Conservation (phyloP, 2,329 filamentous ascomycete genomes). For the Plectosphaerella plurivora region DNA sequence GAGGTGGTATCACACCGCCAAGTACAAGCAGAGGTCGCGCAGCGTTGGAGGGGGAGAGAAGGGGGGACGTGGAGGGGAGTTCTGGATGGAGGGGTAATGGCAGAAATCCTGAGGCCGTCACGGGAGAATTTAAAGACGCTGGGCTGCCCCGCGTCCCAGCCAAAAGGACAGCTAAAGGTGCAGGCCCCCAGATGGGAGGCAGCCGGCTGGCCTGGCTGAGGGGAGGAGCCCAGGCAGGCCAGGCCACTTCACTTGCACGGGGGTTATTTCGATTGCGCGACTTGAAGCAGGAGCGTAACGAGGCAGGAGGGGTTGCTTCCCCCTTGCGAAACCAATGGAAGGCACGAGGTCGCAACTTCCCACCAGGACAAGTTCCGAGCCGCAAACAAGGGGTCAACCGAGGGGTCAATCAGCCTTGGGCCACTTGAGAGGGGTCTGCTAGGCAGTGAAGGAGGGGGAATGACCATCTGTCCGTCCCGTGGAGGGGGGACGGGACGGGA, state of each 20-base stretch:
- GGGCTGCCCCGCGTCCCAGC: no score
- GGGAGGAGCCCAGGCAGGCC: neutral
- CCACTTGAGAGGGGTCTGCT: no score
- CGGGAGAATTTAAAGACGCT: no score
- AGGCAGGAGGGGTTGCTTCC: neutral
- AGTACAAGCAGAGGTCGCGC: neutral
- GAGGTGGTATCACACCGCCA: neutral
- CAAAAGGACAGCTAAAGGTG: conserved; percentile 3
- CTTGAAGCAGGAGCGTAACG: neutral
- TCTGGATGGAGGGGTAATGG: neutral
- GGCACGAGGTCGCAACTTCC: neutral
- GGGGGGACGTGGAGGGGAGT: neutral
- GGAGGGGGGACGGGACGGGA: no score
- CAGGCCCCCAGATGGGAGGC: neutral
- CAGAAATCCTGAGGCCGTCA: conserved; percentile 1
- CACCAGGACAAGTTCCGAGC: neutral
- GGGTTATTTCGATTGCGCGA: neutral
- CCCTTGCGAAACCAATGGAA: neutral
- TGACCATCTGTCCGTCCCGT: no score
- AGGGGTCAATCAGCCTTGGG: neutral
- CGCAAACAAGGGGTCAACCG: neutral
- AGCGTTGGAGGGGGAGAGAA: no score
- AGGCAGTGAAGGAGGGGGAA: no score
- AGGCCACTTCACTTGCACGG: neutral
- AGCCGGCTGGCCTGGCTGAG: no score